Base-by-base conservation (phyloP, 2,329 filamentous ascomycete genomes). In the Penicillium vulpinum region DNA sequence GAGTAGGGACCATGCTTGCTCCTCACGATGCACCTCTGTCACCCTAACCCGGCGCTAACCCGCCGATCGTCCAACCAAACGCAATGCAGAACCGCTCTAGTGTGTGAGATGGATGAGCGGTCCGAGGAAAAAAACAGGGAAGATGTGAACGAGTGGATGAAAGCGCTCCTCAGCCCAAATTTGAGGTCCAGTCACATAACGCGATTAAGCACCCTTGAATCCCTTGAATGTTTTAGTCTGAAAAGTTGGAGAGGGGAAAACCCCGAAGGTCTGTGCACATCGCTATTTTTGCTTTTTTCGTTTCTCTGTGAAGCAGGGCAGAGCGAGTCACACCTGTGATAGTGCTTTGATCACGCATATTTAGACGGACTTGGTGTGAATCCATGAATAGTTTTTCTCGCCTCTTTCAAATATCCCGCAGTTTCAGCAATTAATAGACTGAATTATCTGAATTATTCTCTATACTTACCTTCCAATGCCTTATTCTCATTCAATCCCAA, bases 51-150 rank as follows among this genome's bases (percentile, higher is more conserved):
- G 66, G 70, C 70, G 67, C 69, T 66, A 68, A 68, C 39, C 48
- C 60, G 58, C 53, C 65, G 63, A 70, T 70, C 63, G 63, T 43
- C 63, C 70, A 73, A 73, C 67, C 69, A 71, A 31, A 62, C 28
- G 21, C 13, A 33, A 24, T 60, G 48, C 52, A 63, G 70, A 73
- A 67, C 67, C 70, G 70, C 70, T 64, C 45, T 41, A 51, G 46
- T 46, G 40, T 29, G 36, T 49, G 51, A 40, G n/a, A 41, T 46
- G 40, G 24, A 51, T 35, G 39, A 41, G 48, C 15, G 26, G 36
- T 33, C 36, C 15, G 51, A 54, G 45, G 52, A 35, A 52, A 35
- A 52, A 46, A 51, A 51, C 36, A 24, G 33, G 48, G 39, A 40
- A 54, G 48, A 51, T 39, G 31, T 26, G 40, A 33, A 41, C 4